phyloP scores from a whole-genome alignment of 1,284 basidiomycete genomes.

The Puccinia coronata region DNA sequence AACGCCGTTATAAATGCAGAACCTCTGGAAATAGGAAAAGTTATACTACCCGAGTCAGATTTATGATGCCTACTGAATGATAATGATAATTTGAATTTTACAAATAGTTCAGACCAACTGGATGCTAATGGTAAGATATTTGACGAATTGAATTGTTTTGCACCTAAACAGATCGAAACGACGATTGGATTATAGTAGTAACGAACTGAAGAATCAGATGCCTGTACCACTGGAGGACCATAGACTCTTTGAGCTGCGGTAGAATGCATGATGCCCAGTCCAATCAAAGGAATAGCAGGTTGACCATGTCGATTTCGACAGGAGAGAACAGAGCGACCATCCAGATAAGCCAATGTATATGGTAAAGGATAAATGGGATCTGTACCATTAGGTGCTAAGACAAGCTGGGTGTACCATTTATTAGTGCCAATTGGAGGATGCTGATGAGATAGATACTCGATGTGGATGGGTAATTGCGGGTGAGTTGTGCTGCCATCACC shows the following conservation, averaged over 20 bases:
- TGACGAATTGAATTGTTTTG: constrained; percentile 11
- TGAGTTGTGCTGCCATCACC: constrained; percentile 18
- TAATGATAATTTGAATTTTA: constrained; percentile 14
- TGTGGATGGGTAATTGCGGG: constrained; percentile 13
- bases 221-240: constrained; percentile 34
- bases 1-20: constrained; percentile 43
- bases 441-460: too few relatives aligned
- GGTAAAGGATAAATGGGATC: constrained; percentile 50
- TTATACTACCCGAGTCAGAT: too few relatives aligned
- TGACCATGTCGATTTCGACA: neutral
- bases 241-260: constrained; percentile 32
- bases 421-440: constrained; percentile 46
- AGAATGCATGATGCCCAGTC: constrained; percentile 46
- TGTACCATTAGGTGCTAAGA: constrained; percentile 35
- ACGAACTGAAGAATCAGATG: constrained; percentile 14
- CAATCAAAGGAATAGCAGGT: neutral
- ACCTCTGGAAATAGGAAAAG: constrained; percentile 37
- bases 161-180: constrained; percentile 40
- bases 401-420: constrained; percentile 50
- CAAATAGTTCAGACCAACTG: constrained; percentile 43
- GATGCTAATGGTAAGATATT: constrained; percentile 18
- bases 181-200: constrained; percentile 46
- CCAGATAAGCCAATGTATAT: constrained; percentile 36
- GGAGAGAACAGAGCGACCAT: constrained; percentile 47
- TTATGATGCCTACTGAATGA: constrained; percentile 3